Evolutionary conservation across 805 yeast species (phyloP).

Genomic region (Saccharomycopsis sp.): DNA sequence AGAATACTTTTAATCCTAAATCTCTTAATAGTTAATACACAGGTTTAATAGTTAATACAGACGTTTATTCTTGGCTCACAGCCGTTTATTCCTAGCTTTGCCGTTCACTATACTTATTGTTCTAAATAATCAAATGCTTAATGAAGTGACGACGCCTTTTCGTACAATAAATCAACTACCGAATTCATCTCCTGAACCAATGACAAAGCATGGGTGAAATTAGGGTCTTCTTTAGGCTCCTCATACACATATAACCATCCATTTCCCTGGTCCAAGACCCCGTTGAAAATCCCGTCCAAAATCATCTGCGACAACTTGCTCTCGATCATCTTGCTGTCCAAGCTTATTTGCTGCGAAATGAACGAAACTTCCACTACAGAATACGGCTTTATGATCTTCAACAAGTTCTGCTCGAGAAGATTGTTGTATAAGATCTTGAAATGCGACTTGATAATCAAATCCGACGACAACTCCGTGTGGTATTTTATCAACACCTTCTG

Average conservation of each 20-base stretch:
- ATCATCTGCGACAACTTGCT: slow-evolving; percentile 96
- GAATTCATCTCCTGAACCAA: slow-evolving; percentile 79
- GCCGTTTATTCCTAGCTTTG: no score
- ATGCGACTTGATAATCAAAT: slow-evolving; percentile 84
- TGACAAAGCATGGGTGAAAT: slow-evolving; percentile 82
- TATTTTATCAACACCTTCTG: slow-evolving; percentile 74
- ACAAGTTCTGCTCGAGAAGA: slow-evolving; percentile 83
- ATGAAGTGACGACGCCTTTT: slow-evolving; percentile 82
- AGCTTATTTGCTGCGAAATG: slow-evolving; percentile 80
- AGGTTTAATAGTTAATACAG: no score
- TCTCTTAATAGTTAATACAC: no score
- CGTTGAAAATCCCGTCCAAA: slow-evolving; percentile 88
- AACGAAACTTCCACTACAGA: slow-evolving; percentile 92
- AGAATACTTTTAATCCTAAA: no score
- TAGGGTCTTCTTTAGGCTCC: slow-evolving; percentile 80
- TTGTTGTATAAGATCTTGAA: slow-evolving; percentile 90
- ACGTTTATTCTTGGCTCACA: no score
- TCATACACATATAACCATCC: slow-evolving; percentile 94
- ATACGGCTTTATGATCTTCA: slow-evolving; percentile 93
- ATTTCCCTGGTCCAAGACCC: slow-evolving; percentile 96
- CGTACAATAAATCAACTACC: slow-evolving; percentile 87
- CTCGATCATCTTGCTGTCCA: slow-evolving; percentile 83
- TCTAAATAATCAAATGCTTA: no score
- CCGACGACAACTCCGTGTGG: slow-evolving; percentile 71
- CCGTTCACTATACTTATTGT: no score